A percentile compares a stretch with the other conserved stretches of the same genome.
These are phyloP conservation scores for Solanum pinnatisectum DNA, from an alignment of 257 asterid genomes.

Conservation along the genomic window DNA sequence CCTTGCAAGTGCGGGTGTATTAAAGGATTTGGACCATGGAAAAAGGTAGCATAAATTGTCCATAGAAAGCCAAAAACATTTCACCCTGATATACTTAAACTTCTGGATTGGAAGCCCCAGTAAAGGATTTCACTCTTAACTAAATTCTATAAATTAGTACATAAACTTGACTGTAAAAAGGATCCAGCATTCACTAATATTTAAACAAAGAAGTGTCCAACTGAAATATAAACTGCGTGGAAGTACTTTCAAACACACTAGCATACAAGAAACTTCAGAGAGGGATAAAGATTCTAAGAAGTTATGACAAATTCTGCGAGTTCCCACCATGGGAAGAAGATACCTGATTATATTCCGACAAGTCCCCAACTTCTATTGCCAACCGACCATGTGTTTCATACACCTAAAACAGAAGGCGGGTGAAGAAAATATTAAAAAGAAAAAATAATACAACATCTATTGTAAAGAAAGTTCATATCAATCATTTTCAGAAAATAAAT, in stretches of 20 bases:
- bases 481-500: background rate
- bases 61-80: background rate
- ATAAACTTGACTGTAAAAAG: background rate
- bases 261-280: background rate
- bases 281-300: background rate
- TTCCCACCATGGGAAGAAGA: background rate
- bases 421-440: background rate
- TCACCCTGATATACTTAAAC: background rate
- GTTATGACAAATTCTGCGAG: background rate
- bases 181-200: background rate
- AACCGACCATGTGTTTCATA: slow-evolving; percentile 97
- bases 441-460: background rate
- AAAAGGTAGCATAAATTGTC: background rate
- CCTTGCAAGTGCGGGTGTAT: background rate
- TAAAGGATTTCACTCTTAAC: background rate
- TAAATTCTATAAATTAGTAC: background rate
- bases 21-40: background rate
- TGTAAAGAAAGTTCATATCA: background rate
- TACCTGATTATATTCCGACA: slow-evolving; percentile 96
- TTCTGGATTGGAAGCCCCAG: background rate
- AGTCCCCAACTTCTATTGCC: slow-evolving; percentile 90
- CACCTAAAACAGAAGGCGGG: slow-evolving; percentile 47
- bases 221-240: background rate
- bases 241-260: background rate
- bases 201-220: background rate